phyloP scores from a whole-genome alignment of 2,329 filamentous ascomycete species.

The Exophiala sideris region DNA sequence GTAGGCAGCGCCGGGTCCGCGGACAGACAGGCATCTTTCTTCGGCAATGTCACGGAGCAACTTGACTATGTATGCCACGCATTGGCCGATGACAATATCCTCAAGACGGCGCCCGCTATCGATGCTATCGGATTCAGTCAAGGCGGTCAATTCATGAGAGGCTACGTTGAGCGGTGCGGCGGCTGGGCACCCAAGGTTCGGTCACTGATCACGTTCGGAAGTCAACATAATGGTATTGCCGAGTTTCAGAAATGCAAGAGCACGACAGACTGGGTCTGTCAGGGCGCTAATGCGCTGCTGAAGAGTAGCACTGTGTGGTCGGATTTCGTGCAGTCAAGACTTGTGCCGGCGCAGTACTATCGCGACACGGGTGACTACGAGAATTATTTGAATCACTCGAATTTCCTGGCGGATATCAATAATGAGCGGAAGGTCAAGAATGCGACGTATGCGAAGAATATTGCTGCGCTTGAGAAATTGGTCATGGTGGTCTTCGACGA shows the following conservation, averaged over 20 bases:
- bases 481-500: constrained; percentile 88
- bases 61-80: constrained; percentile 72
- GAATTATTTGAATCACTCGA: constrained; percentile 73
- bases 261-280: constrained; percentile 72
- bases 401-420: constrained; percentile 93
- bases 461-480: constrained; percentile 69
- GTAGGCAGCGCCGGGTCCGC: constrained; percentile 57
- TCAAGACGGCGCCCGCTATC: constrained; percentile 75
- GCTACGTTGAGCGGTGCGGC: constrained; percentile 84
- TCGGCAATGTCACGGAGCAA: constrained; percentile 83
- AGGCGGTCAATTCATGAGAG: constrained; percentile 93
- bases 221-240: constrained; percentile 87
- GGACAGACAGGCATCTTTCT: constrained; percentile 82
- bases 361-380: constrained; percentile 67
- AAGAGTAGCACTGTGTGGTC: constrained; percentile 74
- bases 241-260: constrained; percentile 71
- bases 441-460: constrained; percentile 65
- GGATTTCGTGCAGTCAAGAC: constrained; percentile 67
- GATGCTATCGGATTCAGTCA: constrained; percentile 95
- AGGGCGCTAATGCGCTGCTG: constrained; percentile 72
- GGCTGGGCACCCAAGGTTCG: constrained; percentile 59
- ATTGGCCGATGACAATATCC: constrained; percentile 70
- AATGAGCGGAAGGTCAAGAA: constrained; percentile 82
- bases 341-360: constrained; percentile 95
- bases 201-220: constrained; percentile 82